A percentile compares a stretch with the other conserved stretches of the same genome.
Evolutionary conservation across 768 basidiomycete genomes (phyloP).

Genomic region (Melanogaster broomeanus): DNA sequence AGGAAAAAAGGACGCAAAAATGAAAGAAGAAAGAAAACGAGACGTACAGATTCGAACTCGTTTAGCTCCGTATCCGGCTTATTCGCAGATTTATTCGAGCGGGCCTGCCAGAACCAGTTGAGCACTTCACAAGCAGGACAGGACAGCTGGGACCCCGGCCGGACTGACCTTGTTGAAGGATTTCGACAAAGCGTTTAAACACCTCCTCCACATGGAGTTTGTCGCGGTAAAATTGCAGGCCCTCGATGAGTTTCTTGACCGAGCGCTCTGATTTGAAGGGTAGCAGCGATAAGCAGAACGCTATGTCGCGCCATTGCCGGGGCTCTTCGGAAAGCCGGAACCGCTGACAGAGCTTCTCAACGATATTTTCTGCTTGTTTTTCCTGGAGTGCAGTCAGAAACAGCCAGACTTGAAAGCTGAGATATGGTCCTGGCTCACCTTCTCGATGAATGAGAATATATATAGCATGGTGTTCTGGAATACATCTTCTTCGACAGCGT

Average conservation of each 20-base stretch:
- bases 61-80: constrained; percentile 93
- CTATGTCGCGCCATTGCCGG: constrained; percentile 97
- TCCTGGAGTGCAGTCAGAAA: constrained; percentile 53
- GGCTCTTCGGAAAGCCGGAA: constrained; percentile 88
- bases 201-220: constrained; percentile 90
- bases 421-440: constrained; percentile 48
- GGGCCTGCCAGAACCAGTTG: constrained; percentile 51
- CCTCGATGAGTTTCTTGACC: constrained; percentile 95
- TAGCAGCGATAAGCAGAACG: constrained; percentile 89
- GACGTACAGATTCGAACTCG: constrained; percentile 84
- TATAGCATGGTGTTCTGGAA: constrained; percentile 94
- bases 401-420: background rate
- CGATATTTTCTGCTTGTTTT: constrained; percentile 96
- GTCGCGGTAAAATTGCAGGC: constrained; percentile 89
- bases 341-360: constrained; percentile 96
- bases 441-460: constrained; percentile 97
- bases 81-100: constrained; percentile 87
- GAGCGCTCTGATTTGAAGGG: constrained; percentile 98
- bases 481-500: constrained; percentile 88
- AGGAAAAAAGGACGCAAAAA: background rate
- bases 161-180: constrained; percentile 76
- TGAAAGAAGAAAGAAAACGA: too few relatives aligned
- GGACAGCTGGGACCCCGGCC: background rate
- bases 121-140: background rate
- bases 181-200: constrained; percentile 82